Evolutionary conservation across 768 basidiomycete genomes (phyloP).

Genomic region (Tricholoma sp.): DNA sequence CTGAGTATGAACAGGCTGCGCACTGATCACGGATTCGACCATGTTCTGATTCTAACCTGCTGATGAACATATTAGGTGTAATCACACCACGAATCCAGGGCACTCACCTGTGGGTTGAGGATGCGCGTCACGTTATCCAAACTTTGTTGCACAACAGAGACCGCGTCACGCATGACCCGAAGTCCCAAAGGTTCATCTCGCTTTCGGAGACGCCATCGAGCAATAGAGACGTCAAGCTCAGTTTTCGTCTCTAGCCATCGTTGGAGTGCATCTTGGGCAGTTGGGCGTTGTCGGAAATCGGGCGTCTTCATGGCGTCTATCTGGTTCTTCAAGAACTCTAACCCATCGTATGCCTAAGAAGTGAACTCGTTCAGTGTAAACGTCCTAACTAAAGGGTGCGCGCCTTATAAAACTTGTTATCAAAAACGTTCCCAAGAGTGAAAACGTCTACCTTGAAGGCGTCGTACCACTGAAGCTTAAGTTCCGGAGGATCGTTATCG

Average conservation of each 20-base stretch:
- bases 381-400: too few relatives aligned
- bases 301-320: conserved; percentile 21
- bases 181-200: conserved; percentile 1
- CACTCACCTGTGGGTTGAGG: neutral
- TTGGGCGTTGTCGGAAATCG: conserved; percentile 20
- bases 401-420: conserved; percentile 18
- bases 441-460: conserved; percentile 10
- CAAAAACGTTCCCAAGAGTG: conserved; percentile 8
- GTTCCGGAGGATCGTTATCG: conserved; percentile 8
- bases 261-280: conserved; percentile 16
- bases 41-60: neutral
- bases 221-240: neutral
- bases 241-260: conserved; percentile 15
- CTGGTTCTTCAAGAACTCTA: conserved; percentile 23
- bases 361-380: too few relatives aligned
- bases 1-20: neutral
- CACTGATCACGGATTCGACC: neutral
- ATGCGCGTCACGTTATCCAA: neutral
- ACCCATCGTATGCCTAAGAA: conserved; percentile 18
- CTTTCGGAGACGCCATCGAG: conserved; percentile 9
- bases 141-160: neutral
- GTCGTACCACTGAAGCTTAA: neutral
- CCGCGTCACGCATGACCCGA: neutral
- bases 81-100: neutral
- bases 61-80: neutral